A percentile compares a stretch with the other conserved stretches of the same genome.
phyloP scores from a whole-genome alignment of 2,329 filamentous ascomycete genomes.

The Chlorencoelia australis region DNA sequence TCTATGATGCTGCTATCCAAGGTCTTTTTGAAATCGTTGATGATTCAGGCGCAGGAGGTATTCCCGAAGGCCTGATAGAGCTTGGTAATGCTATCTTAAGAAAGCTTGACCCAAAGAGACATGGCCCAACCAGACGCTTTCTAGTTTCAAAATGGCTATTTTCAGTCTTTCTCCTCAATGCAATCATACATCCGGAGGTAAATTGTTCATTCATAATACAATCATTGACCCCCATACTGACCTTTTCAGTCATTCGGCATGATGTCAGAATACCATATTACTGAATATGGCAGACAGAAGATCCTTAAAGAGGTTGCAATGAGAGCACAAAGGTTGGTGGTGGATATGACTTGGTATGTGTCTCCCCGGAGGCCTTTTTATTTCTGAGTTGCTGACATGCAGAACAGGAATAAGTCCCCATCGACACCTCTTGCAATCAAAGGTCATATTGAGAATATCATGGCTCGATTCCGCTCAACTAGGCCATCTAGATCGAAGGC shows the following conservation, averaged over 20 bases:
- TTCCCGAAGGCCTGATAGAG: slow-evolving; percentile 76
- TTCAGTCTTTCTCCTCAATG: slow-evolving; percentile 72
- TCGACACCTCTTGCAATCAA: slow-evolving; percentile 54
- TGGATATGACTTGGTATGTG: slow-evolving; percentile 56
- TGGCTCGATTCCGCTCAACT: slow-evolving; percentile 46
- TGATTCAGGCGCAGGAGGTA: slow-evolving; percentile 72
- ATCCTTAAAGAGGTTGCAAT: slow-evolving; percentile 71
- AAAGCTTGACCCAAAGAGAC: slow-evolving; percentile 62
- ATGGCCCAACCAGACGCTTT: slow-evolving; percentile 69
- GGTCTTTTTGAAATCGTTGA: slow-evolving; percentile 79
- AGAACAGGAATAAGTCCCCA: slow-evolving; percentile 44
- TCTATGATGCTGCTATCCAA: slow-evolving; percentile 73
- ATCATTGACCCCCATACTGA: slow-evolving; percentile 11
- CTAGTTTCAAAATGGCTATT: slow-evolving; percentile 90
- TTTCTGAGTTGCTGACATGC: slow-evolving; percentile 4
- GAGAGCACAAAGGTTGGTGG: slow-evolving; percentile 68
- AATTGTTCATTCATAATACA: slow-evolving; percentile 13
- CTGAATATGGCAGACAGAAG: slow-evolving; percentile 78
- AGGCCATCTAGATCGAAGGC: slow-evolving; percentile 34
- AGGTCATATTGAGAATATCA: slow-evolving; percentile 60
- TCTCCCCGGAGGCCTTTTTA: slow-evolving; percentile 5
- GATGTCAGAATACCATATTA: slow-evolving; percentile 86
- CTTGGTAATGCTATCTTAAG: slow-evolving; percentile 75
- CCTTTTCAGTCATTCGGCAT: slow-evolving; percentile 42
- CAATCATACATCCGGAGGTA: slow-evolving; percentile 84